phyloP scores from a whole-genome alignment of 768 basidiomycete genomes.

The Sarcomyxa edulis region DNA sequence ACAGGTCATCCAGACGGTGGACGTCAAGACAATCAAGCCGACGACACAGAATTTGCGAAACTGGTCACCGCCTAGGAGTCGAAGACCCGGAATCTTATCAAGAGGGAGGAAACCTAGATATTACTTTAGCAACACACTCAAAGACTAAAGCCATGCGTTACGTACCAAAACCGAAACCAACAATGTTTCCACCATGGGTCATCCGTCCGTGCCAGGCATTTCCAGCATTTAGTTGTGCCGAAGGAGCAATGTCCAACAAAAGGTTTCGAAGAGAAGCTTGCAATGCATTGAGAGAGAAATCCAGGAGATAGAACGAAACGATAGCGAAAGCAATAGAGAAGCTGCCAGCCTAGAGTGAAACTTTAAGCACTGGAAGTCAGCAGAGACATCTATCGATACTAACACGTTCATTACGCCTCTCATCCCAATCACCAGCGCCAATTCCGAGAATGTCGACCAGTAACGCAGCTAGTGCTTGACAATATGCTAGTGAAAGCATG shows the following conservation, averaged over 20 bases:
- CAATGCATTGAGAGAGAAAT: constrained; percentile 95
- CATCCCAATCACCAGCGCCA: constrained; percentile 86
- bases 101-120: constrained; percentile 82
- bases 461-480: constrained; percentile 62
- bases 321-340: constrained; percentile 84
- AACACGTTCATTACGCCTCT: constrained; percentile 59
- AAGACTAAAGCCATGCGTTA: constrained; percentile 1
- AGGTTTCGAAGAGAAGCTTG: constrained; percentile 92
- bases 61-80: constrained; percentile 83
- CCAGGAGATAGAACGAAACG: constrained; percentile 86
- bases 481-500: constrained; percentile 80
- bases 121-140: background rate
- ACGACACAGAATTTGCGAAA: constrained; percentile 96
- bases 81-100: constrained; percentile 67
- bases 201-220: constrained; percentile 99
- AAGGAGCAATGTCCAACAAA: constrained; percentile 86
- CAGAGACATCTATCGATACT: constrained; percentile 14
- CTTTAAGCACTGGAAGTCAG: background rate
- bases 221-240: constrained; percentile 84
- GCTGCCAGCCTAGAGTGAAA: constrained; percentile 44
- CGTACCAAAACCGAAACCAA: constrained; percentile 89
- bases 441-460: constrained; percentile 74
- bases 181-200: constrained; percentile 94
- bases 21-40: constrained; percentile 70
- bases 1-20: constrained; percentile 87